Base-by-base conservation (phyloP, 768 basidiomycete genomes). In the Calocybe indica region DNA sequence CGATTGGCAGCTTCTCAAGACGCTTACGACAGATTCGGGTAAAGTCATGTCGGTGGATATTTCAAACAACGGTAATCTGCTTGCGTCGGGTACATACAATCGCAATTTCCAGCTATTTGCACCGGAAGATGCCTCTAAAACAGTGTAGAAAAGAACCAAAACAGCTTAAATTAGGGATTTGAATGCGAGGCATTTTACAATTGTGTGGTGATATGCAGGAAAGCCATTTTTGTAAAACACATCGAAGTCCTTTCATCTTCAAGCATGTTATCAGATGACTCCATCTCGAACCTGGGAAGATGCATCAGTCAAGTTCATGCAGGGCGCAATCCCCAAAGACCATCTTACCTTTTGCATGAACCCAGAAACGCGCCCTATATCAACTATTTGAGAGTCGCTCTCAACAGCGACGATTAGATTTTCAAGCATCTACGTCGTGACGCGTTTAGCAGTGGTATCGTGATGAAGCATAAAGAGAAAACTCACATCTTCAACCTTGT, bases 41-140 rank as follows among this genome's bases (percentile, higher is more conserved):
- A 98, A 97, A 66, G 94, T 97, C 51, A 99, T 98, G 96, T 91
- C 89, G 6, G 93, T 97, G 7, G 96, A 99, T 62, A 75, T 98
- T 14, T 82, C 85, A 28, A 75, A 75, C 46, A 91, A 95, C 62
- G 90, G 84, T 9, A 83, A 82, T 57, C 75, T 90, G 61, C 76
- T 96, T 38, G 94, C 85, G 4, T 88, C 87, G 5, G 93, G 93
- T 34, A 93, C 91, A 38, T 95, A 91, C 64, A 94, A 92, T 67
- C 77, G 94, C 50, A 92, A 88, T 67, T 96, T 92, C 76, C 94
- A 97, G 62, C 71, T 97, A 49, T 97, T 90, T 64, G 82, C 89
- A 6, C 85, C 87, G 3, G 91, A 92, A 55, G 83, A 79, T 58
- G 58, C 72, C 40, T 67, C 57, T 14, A 33, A 1, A 22, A 29